Evolutionary conservation across 1,139 yeast species (phyloP), one percentile per base, ranked within the genome.

Genomic region (Suhomyces anneliseae): DNA sequence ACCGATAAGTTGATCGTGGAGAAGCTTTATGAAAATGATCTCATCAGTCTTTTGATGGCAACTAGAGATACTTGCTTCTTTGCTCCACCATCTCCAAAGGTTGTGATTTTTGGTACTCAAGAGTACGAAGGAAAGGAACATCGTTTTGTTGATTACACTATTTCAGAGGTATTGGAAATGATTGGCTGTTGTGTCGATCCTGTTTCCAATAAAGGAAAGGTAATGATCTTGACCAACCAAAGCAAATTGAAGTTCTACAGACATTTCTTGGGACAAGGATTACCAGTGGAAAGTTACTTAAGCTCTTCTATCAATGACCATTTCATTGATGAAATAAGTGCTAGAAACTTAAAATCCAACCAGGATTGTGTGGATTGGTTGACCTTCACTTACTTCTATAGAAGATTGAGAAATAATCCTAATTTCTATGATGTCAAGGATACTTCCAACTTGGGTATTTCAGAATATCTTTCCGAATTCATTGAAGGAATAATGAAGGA

Each of bases 281-380:
- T 90, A 12, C 97, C 98, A 0, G 72, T 90, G 34, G 99, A 95
- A 62, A 90, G 97, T 65, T 82, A 77, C 56, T 62, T 90, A 55
- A 79, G 79, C 44, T 65, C 72, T 10, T 66, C 70, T 39, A 57
- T 90, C 14, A 84, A 81, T 49, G 97, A 92, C 59, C 76, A 80
- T 0, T 75, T 93, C 40, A 66, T 87, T 38, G 79, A 81, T 37
- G 98, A 90, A 55, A 83, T 90, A 12, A 79, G 87, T 43, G 79
- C 83, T 11, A 74, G 81, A 1, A 72, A 83, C n/a, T 77, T 93
- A 48, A 78, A 74, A 43, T 74, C 81, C 6, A 82, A 88, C 58
- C 97, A 92, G 57, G 95, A 88, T 54, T 88, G 96, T 54, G 80
- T 95, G 50, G 97, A 92, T 58, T 89, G 96, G 95, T 61, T 95